Conservation (phyloP, 176 grass and related monocot genomes). For the Eragrostis nindensis region DNA sequence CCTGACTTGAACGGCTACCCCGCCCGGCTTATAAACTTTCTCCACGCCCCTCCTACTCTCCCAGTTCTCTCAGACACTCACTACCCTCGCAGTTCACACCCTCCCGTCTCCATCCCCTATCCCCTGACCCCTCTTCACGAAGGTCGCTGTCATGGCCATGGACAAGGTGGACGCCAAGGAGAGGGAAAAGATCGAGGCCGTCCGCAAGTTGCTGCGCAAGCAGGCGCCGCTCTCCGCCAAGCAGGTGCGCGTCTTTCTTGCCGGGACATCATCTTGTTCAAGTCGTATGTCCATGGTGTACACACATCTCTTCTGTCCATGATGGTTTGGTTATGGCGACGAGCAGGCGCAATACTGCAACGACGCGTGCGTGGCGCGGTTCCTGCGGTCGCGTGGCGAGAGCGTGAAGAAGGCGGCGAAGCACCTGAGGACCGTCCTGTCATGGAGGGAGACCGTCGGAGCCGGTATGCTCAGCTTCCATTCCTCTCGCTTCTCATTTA, state of each 20-base stretch:
- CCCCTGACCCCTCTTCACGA: not conserved
- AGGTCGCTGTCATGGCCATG: constrained; percentile 57
- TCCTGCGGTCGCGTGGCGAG: constrained; percentile 69
- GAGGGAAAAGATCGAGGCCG: constrained; percentile 76
- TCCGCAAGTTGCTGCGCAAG: constrained; percentile 81
- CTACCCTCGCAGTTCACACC: not conserved
- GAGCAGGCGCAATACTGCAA: constrained; percentile 92
- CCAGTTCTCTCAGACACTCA: not conserved
- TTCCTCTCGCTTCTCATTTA: constrained; percentile 19
- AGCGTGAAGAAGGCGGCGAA: constrained; percentile 96
- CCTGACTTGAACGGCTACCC: constrained; percentile 41
- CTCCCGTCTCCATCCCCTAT: not conserved
- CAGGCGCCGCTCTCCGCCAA: constrained; percentile 82
- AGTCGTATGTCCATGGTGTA: not conserved
- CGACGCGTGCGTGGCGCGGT: constrained; percentile 79
- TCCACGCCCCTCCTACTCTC: not conserved
- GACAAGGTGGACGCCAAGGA: constrained; percentile 75
- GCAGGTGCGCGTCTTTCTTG: constrained; percentile 51
- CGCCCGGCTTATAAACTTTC: constrained; percentile 38
- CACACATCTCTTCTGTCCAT: not conserved
- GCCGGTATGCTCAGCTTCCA: constrained; percentile 50
- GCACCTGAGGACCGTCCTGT: constrained; percentile 79
- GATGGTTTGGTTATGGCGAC: not conserved
- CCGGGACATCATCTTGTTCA: not conserved
- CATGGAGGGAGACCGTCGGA: constrained; percentile 89